Conservation (phyloP, 2,329 filamentous ascomycete genomes). For the Helotiales sp. region DNA sequence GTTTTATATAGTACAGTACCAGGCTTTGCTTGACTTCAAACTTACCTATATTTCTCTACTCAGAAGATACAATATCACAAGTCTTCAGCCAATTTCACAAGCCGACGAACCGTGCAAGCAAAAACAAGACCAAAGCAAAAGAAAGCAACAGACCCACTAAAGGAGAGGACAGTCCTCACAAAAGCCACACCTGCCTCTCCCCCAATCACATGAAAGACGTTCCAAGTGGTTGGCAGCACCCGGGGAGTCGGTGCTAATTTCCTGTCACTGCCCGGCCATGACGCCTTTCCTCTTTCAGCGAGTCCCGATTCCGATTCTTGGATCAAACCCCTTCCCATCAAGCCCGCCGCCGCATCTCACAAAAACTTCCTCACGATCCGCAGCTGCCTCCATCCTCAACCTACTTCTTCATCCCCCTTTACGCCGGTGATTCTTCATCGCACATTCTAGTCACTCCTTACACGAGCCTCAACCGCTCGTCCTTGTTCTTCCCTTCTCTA, state of each 20-base stretch:
- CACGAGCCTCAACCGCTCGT: constrained; percentile 24
- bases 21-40: no score
- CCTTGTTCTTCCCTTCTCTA: constrained; percentile 20
- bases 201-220: constrained; percentile 11
- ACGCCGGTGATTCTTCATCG: constrained; percentile 26
- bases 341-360: not conserved
- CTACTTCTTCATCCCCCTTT: constrained; percentile 17
- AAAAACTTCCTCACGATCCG: constrained; percentile 5
- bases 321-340: not conserved
- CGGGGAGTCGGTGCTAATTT: not conserved
- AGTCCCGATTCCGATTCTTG: not conserved
- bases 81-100: no score
- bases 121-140: no score
- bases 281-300: not conserved
- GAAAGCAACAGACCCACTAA: not conserved
- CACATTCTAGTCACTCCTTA: constrained; percentile 50
- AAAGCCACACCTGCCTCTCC: not conserved
- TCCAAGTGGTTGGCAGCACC: not conserved
- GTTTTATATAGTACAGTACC: no score
- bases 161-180: not conserved
- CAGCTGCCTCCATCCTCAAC: constrained; percentile 17
- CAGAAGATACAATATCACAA: no score
- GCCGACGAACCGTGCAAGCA: not conserved
- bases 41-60: no score
- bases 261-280: not conserved